Conservation (phyloP, 1,139 yeast species). For the Pichia sp. region DNA sequence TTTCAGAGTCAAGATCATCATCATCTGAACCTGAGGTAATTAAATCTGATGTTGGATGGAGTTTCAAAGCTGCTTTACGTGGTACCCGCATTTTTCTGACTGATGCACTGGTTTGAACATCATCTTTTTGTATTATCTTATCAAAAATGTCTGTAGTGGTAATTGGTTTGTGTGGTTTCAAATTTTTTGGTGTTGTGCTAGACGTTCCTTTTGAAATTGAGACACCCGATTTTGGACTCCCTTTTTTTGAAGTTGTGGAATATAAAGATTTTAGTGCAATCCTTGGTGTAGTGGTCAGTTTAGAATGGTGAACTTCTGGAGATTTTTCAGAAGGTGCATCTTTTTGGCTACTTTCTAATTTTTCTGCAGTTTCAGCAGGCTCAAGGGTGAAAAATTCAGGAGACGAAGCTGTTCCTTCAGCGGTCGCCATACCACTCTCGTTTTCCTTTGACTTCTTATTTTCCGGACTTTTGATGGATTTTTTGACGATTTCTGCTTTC, state of each 20-base stretch:
- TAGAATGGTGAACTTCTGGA: too few species aligned
- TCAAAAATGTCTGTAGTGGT: not conserved
- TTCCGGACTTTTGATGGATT: too few species aligned
- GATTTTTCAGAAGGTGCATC: not conserved
- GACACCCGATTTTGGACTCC: too few species aligned
- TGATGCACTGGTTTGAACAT: slow-evolving; percentile 30
- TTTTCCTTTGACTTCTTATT: not conserved
- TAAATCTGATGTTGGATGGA: not conserved
- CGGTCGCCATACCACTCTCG: not conserved
- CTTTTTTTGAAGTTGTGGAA: too few species aligned
- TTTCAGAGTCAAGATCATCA: not conserved
- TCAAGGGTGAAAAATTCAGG: too few species aligned
- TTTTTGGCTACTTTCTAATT: not conserved
- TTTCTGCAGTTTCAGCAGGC: too few species aligned
- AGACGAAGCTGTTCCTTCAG: too few species aligned
- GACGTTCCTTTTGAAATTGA: too few species aligned
- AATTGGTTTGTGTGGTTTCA: not conserved
- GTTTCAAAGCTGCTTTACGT: too few species aligned
- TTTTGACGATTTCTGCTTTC: too few species aligned
- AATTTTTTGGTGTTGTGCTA: not conserved
- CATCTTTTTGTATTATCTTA: not conserved
- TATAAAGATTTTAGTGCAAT: not conserved
- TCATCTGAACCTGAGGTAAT: not conserved
- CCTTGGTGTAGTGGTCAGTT: not conserved
- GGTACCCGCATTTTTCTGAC: not conserved